Base-by-base conservation (phyloP, 2,329 filamentous ascomycete species). In the Aspergillus felis region DNA sequence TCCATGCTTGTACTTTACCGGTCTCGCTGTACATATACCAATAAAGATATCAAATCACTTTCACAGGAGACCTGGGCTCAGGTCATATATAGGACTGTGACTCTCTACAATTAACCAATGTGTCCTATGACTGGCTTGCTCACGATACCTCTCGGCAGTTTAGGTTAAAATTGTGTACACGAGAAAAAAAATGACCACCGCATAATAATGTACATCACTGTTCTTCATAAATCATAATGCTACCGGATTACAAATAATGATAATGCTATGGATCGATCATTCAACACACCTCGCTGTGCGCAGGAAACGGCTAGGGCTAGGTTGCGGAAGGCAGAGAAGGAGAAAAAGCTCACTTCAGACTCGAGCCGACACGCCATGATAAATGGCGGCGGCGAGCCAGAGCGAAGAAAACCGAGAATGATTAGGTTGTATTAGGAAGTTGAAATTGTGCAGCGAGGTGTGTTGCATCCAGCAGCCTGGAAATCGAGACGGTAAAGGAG, bases 211-310 rank as follows among this genome's bases (percentile, higher is more conserved):
- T 59, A 61, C 55, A 61, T 42, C 35, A 38, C 29, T 52, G 53
- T 56, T 57, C 47, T 53, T 64, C 62, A 63, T 64, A 57, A 64
- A 58, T 64, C 62, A 63, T 64, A 61, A 63, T 52, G 55, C 62
- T 64, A 61, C 57, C 61, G 56, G 57, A 61, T 64, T 64, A 64
- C 48, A 53, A 59, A 57, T 64, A 64, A 63, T 38, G 59, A 63
- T 63, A 58, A 38, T 50, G 35, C 29, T 51, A 51, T 51, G 50
- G 29, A 51, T 9, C 20, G 25, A 47, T 47, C 44, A 47, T 24
- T 6, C 44, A 47, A 47, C 44, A 12, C 44, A 47, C 44, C 44
- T 24, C 44, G 22, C 20, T 14, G 24, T 47, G 44, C 44, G 27
- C 44, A 17, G 44, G 22, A 46, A 24, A 24, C 3, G 22, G 41